These are phyloP conservation scores for Barnettozyma populi DNA, from an alignment of 805 yeast species.

Conservation along the genomic window DNA sequence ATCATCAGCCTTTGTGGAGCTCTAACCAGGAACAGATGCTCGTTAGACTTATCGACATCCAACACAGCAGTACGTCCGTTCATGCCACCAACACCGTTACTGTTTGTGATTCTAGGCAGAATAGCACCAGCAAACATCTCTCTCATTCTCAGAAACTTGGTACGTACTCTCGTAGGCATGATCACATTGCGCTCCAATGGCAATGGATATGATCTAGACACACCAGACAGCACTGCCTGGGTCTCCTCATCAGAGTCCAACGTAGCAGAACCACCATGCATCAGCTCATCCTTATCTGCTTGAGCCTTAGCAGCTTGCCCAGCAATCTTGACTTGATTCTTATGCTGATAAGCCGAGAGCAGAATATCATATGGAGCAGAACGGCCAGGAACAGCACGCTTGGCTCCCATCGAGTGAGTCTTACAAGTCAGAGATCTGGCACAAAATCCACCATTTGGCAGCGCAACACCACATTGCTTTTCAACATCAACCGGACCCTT, in stretches of 20 bases:
- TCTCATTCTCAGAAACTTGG: slow-evolving; percentile 76
- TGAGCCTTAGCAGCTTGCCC: slow-evolving; percentile 77
- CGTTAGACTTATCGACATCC: slow-evolving; percentile 64
- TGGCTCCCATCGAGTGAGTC: slow-evolving; percentile 98
- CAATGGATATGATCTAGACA: slow-evolving; percentile 68
- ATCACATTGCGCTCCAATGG: slow-evolving; percentile 78
- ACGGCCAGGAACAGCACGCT: slow-evolving; percentile 90
- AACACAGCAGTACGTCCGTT: slow-evolving; percentile 77
- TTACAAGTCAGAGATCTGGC: slow-evolving; percentile 95
- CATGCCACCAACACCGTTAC: slow-evolving; percentile 63
- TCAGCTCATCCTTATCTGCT: slow-evolving; percentile 65
- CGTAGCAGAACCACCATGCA: slow-evolving; percentile 35
- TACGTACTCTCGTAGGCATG: slow-evolving; percentile 65
- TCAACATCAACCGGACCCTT: slow-evolving; percentile 88
- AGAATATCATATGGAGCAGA: slow-evolving; percentile 88
- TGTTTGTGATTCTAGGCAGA: slow-evolving; percentile 52
- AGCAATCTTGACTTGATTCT: slow-evolving; percentile 86
- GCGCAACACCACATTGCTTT: slow-evolving; percentile 91
- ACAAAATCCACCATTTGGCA: slow-evolving; percentile 93
- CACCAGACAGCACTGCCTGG: slow-evolving; percentile 85
- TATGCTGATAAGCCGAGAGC: slow-evolving; percentile 83
- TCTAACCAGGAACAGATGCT: slow-evolving; percentile 52
- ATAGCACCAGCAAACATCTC: slow-evolving; percentile 91
- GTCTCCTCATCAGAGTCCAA: slow-evolving; percentile 84
- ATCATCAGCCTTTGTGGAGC: slow-evolving; percentile 39